Percentiles rank a stretch among this genome's conserved stretches.
phyloP scores from a whole-genome alignment of 495 filamentous ascomycete genomes.

The Penicillium argentinense region DNA sequence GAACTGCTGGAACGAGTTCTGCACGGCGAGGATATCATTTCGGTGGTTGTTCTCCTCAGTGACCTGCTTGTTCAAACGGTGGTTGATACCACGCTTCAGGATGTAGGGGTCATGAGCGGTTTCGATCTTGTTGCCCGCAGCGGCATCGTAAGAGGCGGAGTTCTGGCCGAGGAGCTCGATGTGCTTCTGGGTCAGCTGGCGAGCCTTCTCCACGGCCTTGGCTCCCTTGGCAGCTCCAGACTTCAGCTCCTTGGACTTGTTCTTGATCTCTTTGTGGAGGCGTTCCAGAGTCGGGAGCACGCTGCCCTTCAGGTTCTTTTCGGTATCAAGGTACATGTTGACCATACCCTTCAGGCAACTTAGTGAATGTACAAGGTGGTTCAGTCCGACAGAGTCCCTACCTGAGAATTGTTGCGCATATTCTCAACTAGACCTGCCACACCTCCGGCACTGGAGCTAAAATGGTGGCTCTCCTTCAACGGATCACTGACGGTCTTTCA shows the following conservation, averaged over 20 bases:
- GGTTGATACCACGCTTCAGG: conserved; percentile 72
- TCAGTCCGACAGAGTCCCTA: conserved; percentile 24
- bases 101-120: conserved; percentile 83
- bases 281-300: conserved; percentile 87
- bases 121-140: conserved; percentile 61
- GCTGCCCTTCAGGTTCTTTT: conserved; percentile 77
- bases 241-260: conserved; percentile 83
- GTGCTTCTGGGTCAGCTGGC: conserved; percentile 85
- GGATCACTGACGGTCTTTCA: conserved; percentile 74
- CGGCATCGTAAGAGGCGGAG: conserved; percentile 70
- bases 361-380: not conserved
- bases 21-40: conserved; percentile 83
- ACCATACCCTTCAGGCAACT: conserved; percentile 60
- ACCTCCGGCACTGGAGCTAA: conserved; percentile 82
- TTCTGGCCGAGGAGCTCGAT: conserved; percentile 90
- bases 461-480: conserved; percentile 83
- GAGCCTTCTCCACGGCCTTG: conserved; percentile 89
- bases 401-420: conserved; percentile 86
- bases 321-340: conserved; percentile 83
- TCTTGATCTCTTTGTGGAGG: conserved; percentile 93
- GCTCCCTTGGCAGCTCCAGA: conserved; percentile 81
- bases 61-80: conserved; percentile 87
- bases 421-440: conserved; percentile 89
- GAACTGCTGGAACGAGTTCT: conserved; percentile 84
- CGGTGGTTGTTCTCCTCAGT: conserved; percentile 92